A percentile compares a stretch with the other conserved stretches of the same genome.
Conservation (phyloP, 2,329 filamentous ascomycete genomes). For the Trichoderma polysporum region DNA sequence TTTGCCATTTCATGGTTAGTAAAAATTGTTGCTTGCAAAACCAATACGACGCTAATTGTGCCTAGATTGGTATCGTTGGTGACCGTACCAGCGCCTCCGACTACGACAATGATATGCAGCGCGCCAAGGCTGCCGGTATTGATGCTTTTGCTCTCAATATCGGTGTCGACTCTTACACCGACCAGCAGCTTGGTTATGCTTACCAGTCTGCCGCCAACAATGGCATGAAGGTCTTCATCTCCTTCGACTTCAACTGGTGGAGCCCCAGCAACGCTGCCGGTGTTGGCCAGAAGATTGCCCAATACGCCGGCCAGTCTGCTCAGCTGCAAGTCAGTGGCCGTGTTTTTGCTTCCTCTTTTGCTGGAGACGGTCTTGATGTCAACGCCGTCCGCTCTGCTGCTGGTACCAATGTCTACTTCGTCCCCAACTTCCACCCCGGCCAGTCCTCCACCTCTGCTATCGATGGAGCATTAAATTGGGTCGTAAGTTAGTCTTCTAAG, state of each 20-base stretch:
- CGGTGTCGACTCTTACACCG: slow-evolving; percentile 44
- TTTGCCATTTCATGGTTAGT: slow-evolving; percentile 45
- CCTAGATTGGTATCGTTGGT: slow-evolving; percentile 44
- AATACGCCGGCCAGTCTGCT: slow-evolving; percentile 43
- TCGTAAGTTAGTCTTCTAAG: no score
- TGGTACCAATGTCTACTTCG: slow-evolving; percentile 46
- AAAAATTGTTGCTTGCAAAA: rapidly evolving
- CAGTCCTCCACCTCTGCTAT: slow-evolving; percentile 33
- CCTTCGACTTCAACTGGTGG: slow-evolving; percentile 57
- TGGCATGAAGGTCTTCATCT: slow-evolving; percentile 55
- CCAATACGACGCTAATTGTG: not conserved
- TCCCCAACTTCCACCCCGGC: slow-evolving; percentile 50
- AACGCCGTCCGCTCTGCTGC: slow-evolving; percentile 41
- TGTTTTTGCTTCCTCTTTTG: slow-evolving; percentile 55
- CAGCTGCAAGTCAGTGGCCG: slow-evolving; percentile 51
- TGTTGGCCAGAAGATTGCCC: slow-evolving; percentile 46
- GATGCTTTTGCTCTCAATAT: slow-evolving; percentile 54
- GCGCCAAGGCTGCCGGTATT: slow-evolving; percentile 45
- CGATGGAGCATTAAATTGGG: slow-evolving; percentile 49
- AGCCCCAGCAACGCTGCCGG: slow-evolving; percentile 35
- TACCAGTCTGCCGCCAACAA: slow-evolving; percentile 49
- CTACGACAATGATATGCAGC: slow-evolving; percentile 48
- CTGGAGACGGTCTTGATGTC: slow-evolving; percentile 47
- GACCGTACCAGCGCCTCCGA: slow-evolving; percentile 43
- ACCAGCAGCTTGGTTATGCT: slow-evolving; percentile 47